phyloP scores from a whole-genome alignment of 2,329 filamentous ascomycete species.

The Trichoderma brevicompactum region DNA sequence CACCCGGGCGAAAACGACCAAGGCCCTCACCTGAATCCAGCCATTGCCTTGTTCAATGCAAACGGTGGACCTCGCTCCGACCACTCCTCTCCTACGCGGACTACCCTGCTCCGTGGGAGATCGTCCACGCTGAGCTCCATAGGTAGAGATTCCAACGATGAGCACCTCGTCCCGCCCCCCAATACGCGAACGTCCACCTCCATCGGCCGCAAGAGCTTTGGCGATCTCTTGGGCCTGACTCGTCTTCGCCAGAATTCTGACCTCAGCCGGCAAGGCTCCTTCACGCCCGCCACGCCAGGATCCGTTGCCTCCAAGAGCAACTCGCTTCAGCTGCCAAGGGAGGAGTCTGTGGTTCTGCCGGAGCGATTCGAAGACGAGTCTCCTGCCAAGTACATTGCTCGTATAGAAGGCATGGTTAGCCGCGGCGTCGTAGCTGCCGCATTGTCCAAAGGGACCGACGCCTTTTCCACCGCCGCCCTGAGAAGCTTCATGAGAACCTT shows the following conservation, averaged over 20 bases:
- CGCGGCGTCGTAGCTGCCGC: slow-evolving; percentile 83
- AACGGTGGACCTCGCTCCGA: slow-evolving; percentile 52
- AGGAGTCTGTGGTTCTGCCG: slow-evolving; percentile 71
- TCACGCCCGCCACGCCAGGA: slow-evolving; percentile 70
- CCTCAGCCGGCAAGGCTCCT: slow-evolving; percentile 68
- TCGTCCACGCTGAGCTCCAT: slow-evolving; percentile 91
- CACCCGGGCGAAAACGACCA: slow-evolving; percentile 32
- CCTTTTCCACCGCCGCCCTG: slow-evolving; percentile 80
- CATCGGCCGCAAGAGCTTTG: slow-evolving; percentile 90
- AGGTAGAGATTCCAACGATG: slow-evolving; percentile 71
- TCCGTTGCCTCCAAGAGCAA: slow-evolving; percentile 78
- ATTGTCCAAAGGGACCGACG: slow-evolving; percentile 82
- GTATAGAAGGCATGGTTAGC: slow-evolving; percentile 78
- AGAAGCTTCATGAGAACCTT: slow-evolving; percentile 96
- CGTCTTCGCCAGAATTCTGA: slow-evolving; percentile 84
- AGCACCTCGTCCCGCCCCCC: slow-evolving; percentile 68
- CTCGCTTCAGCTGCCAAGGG: slow-evolving; percentile 74
- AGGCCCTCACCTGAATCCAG: slow-evolving; percentile 33
- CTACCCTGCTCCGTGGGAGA: slow-evolving; percentile 68
- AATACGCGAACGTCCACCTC: slow-evolving; percentile 77
- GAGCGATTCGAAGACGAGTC: slow-evolving; percentile 86
- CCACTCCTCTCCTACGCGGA: slow-evolving; percentile 70
- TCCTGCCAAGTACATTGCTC: slow-evolving; percentile 83
- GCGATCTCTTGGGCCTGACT: slow-evolving; percentile 79
- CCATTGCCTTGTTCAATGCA: slow-evolving; percentile 46